Evolutionary conservation across 2,329 filamentous ascomycete genomes (phyloP), one percentile per base, ranked within the genome.

Genomic region (Cordyceps cicadae): DNA sequence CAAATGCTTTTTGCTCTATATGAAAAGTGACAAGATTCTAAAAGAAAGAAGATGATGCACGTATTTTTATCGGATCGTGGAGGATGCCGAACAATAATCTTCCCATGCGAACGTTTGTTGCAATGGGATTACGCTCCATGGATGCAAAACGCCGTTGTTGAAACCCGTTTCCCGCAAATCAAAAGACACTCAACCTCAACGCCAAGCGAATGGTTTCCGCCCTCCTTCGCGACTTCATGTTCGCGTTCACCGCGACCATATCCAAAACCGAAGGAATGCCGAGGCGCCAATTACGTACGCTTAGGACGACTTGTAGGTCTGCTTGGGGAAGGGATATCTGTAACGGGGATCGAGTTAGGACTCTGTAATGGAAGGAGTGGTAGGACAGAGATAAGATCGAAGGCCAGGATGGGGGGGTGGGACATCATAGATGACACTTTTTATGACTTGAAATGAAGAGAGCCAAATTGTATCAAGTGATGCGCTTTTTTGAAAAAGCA

Each of bases 241-340:
- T 29, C 46, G 43, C 56, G 39, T 32, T 54, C 45, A 52, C 43
- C 59, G 52, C 53, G 45, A 29, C 21, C 60, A 65, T 54, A 62
- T 64, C 60, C 62, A 54, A 56, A 43, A 43, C 39, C 26, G 58
- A 60, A 56, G 62, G 53, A 57, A 39, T 39, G 62, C 66, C 59
- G 67, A 61, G 50, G 29, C 14, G 24, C 32, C 48, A 12, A 29
- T 24, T 53, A 26, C 26, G n/a, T 53, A 32, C 58, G 51, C 66
- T 67, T 70, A 74, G 60, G 77, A 77, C 65, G 80, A 72, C 68
- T 81, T 75, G 77, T 91, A 93, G 66, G 84, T 79, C 76, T 92
- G 85, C 82, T 93, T 92, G 70, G 89, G 89, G 80, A 86, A 89
- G 67, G 90, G 90, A 80, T 86, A 92, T 67, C 89, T 92, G 71